Percentiles rank a stretch among this genome's conserved stretches.
These are phyloP conservation scores for Fusarium algeriense DNA, from an alignment of 2,329 filamentous ascomycete species.

Conservation along the genomic window DNA sequence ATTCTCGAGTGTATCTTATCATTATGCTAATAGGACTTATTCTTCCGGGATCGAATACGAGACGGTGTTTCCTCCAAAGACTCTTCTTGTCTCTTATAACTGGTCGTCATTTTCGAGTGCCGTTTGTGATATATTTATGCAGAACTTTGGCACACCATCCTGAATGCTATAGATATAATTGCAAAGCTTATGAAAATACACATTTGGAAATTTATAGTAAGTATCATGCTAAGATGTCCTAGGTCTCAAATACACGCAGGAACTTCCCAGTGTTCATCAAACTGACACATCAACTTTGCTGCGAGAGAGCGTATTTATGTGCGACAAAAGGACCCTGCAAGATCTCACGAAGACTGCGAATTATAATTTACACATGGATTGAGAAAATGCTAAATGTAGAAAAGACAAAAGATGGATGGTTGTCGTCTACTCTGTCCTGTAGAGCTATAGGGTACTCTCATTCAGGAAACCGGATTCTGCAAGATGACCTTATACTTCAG, in stretches of 20 bases:
- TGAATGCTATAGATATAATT: neutral
- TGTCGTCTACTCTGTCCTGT: neutral
- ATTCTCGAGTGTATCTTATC: neutral
- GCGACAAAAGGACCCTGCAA: too few relatives aligned
- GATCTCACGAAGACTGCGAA: neutral
- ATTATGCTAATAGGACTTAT: neutral
- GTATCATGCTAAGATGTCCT: neutral
- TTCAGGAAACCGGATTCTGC: too few relatives aligned
- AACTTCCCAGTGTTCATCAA: too few relatives aligned
- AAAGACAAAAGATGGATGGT: neutral
- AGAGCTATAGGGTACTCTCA: neutral
- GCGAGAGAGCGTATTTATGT: too few relatives aligned
- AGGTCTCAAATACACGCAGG: too few relatives aligned
- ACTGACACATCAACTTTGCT: too few relatives aligned
- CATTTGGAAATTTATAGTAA: neutral
- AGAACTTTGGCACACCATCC: neutral
- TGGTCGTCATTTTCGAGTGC: neutral
- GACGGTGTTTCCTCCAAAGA: neutral
- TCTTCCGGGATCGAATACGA: neutral
- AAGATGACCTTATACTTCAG: too few relatives aligned
- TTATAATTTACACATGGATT: too few relatives aligned
- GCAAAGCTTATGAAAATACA: neutral
- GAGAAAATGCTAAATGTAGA: too few relatives aligned
- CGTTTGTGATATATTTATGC: neutral
- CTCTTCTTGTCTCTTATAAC: neutral